A percentile compares a stretch with the other conserved stretches of the same genome.
phyloP scores from a whole-genome alignment of 805 yeast genomes.

The Kluyveromyces nonfermentans region DNA sequence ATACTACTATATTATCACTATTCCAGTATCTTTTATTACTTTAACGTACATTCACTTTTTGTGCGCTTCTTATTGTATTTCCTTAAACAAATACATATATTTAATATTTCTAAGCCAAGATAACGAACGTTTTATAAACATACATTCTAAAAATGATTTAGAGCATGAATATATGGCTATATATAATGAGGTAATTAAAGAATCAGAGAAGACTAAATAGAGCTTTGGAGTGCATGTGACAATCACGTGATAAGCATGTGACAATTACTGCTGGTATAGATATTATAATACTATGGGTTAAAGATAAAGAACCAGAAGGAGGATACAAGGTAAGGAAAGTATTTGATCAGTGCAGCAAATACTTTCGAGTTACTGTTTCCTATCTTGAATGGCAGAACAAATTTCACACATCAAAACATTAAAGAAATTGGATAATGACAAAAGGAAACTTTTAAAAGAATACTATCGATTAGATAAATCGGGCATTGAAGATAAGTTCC shows the following conservation, averaged over 20 bases:
- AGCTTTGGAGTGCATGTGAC: no score
- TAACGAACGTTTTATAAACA: not conserved
- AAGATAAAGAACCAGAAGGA: not conserved
- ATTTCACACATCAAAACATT: conserved; percentile 25
- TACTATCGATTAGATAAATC: conserved; percentile 16
- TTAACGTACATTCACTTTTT: not conserved
- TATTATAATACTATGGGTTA: no score
- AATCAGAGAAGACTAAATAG: no score
- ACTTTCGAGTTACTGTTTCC: no score
- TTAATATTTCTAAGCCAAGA: not conserved
- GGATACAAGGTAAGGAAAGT: not conserved
- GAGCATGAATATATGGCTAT: no score
- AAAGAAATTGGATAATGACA: conserved; percentile 16
- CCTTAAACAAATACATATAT: not conserved
- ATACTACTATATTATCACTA: not conserved
- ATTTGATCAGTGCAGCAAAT: not conserved
- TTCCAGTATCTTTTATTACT: not conserved
- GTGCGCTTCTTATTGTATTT: not conserved
- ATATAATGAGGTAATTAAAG: no score
- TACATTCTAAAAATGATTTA: not conserved
- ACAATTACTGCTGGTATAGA: no score
- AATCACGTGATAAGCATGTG: no score
- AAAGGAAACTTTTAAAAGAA: conserved; percentile 19
- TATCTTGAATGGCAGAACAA: conserved; percentile 26
- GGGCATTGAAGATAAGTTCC: not conserved